These are phyloP conservation scores for Falciphora oryzae DNA, from an alignment of 2,329 filamentous ascomycete species.

Conservation along the genomic window DNA sequence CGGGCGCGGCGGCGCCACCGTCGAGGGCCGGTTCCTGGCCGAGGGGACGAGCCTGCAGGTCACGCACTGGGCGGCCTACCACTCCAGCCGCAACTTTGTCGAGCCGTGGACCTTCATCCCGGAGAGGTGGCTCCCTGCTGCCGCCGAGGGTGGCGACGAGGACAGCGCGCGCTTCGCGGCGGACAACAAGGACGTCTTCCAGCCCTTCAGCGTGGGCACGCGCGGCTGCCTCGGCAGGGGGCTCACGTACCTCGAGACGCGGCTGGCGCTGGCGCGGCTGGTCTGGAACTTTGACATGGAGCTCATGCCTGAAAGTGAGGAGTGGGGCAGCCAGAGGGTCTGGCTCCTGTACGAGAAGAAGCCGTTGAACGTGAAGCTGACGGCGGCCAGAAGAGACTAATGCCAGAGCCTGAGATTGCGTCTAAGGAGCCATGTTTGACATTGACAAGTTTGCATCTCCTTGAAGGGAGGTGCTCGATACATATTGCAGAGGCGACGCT, in stretches of 20 bases:
- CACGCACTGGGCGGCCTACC: constrained; percentile 18
- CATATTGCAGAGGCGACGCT: too few species aligned
- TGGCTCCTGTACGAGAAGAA: constrained; percentile 19
- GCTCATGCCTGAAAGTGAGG: constrained; percentile 14
- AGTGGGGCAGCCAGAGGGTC: constrained; percentile 16
- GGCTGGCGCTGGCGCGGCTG: constrained; percentile 17
- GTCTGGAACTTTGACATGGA: constrained; percentile 23
- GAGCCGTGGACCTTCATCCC: constrained; percentile 24
- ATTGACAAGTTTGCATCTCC: too few species aligned
- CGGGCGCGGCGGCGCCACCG: constrained; percentile 25
- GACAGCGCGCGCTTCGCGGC: constrained; percentile 24
- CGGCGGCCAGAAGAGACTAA: constrained; percentile 2
- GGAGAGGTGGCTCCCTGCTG: constrained; percentile 28
- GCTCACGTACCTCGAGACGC: constrained; percentile 21
- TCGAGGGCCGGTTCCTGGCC: constrained; percentile 26
- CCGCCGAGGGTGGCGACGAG: not conserved
- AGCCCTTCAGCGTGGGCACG: constrained; percentile 15
- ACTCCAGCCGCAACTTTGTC: constrained; percentile 22
- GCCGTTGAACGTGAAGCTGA: constrained; percentile 16
- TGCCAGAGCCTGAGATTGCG: not conserved
- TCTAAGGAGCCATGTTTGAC: too few species aligned
- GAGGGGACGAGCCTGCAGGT: constrained; percentile 32
- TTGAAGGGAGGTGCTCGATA: too few species aligned
- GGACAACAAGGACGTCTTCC: constrained; percentile 32
- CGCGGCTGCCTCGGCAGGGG: constrained; percentile 16